phyloP scores from a whole-genome alignment of 495 filamentous ascomycete genomes.

The Pseudevernia furfuracea region DNA sequence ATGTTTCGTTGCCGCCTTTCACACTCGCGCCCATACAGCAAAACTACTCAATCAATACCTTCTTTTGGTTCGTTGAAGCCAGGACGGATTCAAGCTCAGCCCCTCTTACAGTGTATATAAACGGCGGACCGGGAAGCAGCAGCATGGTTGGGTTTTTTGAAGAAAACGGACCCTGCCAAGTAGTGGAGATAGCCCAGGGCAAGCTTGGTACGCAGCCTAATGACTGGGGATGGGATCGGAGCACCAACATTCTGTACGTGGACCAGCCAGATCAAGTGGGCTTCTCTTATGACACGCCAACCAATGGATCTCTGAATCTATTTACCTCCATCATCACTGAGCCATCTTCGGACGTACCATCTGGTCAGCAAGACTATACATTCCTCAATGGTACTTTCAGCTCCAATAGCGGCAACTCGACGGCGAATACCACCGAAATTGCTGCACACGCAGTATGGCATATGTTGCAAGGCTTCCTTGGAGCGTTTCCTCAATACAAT shows the following conservation, averaged over 20 bases:
- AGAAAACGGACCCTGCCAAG: conserved; percentile 54
- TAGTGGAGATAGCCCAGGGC: conserved; percentile 55
- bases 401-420: conserved; percentile 42
- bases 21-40: conserved; percentile 42
- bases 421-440: conserved; percentile 58
- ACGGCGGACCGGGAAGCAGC: conserved; percentile 49
- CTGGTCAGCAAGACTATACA: conserved; percentile 34
- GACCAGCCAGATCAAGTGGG: conserved; percentile 55
- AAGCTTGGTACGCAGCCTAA: conserved; percentile 27
- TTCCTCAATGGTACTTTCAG: conserved; percentile 60
- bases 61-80: conserved; percentile 71
- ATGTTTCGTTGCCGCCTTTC: conserved; percentile 42
- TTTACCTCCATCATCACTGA: conserved; percentile 23
- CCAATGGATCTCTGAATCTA: conserved; percentile 35
- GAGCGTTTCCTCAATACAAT: conserved; percentile 60
- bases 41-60: conserved; percentile 62
- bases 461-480: conserved; percentile 59
- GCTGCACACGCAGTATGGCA: conserved; percentile 61
- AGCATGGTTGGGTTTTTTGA: conserved; percentile 58
- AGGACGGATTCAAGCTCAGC: conserved; percentile 49
- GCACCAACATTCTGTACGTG: conserved; percentile 51
- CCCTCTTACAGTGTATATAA: conserved; percentile 53
- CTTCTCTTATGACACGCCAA: conserved; percentile 46
- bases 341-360: conserved; percentile 22
- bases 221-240: conserved; percentile 29